Base-by-base conservation (phyloP, 106 monocot genomes). In the Platanthera zijinensis region DNA sequence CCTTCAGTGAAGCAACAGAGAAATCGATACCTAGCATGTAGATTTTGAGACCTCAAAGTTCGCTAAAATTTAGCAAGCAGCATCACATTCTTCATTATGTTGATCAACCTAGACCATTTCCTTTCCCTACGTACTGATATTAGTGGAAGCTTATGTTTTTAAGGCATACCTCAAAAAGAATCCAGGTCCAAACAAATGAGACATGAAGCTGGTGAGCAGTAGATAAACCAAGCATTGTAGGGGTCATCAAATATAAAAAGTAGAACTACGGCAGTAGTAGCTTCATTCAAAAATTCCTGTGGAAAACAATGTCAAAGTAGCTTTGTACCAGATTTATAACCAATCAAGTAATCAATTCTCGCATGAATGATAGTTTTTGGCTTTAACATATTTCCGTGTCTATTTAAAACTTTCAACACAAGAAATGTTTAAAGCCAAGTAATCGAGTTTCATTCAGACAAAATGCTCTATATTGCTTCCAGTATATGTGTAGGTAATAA, bases 171-270 rank as follows among this genome's bases (percentile, higher is more conserved):
- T 97, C 61, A 86, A 72, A 88, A 79, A 81, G 89, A 89, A 77
- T 88, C 82, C 85, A 88, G 88, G 85, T 85, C 92, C 87, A 92
- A 96, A 90, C 80, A 89, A 92, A 95, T 84, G 84, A 89, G 85
- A 75, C 85, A 85, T 94, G 89, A 91, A 91, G 89, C 91, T 85
- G 91, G 80, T 76, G 86, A 85, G 90, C 85, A 94, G 90, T 89
- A 89, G 90, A 90, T 87, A 89, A 94, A 89, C 80, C 83, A 86
- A 76, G 85, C 88, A 90, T 82, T 89, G 83, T 91, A 84, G 78
- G 81, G 80, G 84, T 93, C 92, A 91, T 96, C 89, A 96, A 91
- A 93, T 83, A 85, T 85, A 89, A 95, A 84, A 96, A 87, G 92
- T 85, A 90, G 88, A 85, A 90, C 92, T 90, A 96, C 87, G 90